Percentiles rank a stretch among this genome's conserved stretches.
phyloP scores from a whole-genome alignment of 306 rosid species.

The Senna tora region DNA sequence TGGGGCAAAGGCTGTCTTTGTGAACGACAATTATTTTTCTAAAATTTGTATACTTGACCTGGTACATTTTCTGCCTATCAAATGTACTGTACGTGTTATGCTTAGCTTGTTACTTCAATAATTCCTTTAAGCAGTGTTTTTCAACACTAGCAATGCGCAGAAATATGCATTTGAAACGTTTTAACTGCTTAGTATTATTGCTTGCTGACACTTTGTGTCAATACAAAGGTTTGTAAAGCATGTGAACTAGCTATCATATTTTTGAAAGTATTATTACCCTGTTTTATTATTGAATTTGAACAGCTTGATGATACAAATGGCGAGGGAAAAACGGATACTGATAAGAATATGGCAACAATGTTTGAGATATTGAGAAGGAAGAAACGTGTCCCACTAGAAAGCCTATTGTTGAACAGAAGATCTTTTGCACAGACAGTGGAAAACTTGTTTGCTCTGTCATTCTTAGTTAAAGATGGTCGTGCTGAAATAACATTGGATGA shows the following conservation, averaged over 20 bases:
- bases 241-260: not conserved
- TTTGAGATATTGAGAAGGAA: slow-evolving; percentile 58
- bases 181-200: not conserved
- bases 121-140: not conserved
- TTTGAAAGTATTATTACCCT: slow-evolving; percentile 12
- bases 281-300: slow-evolving; percentile 29
- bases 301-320: slow-evolving; percentile 58
- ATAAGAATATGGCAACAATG: slow-evolving; percentile 72
- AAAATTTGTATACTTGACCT: not conserved
- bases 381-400: slow-evolving; percentile 57
- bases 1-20: not conserved
- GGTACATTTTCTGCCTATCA: not conserved
- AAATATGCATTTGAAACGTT: not conserved
- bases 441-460: slow-evolving; percentile 80
- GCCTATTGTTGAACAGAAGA: slow-evolving; percentile 59
- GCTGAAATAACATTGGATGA: slow-evolving; percentile 61
- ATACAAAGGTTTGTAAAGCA: not conserved
- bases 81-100: not conserved
- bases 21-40: not conserved
- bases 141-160: not conserved
- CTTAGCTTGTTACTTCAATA: not conserved
- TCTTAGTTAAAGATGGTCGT: slow-evolving; percentile 86
- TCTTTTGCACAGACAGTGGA: slow-evolving; percentile 89
- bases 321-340: slow-evolving; percentile 71
- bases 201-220: not conserved